phyloP scores from a whole-genome alignment of 345 rosid genomes.

The Linum usitatissimum region DNA sequence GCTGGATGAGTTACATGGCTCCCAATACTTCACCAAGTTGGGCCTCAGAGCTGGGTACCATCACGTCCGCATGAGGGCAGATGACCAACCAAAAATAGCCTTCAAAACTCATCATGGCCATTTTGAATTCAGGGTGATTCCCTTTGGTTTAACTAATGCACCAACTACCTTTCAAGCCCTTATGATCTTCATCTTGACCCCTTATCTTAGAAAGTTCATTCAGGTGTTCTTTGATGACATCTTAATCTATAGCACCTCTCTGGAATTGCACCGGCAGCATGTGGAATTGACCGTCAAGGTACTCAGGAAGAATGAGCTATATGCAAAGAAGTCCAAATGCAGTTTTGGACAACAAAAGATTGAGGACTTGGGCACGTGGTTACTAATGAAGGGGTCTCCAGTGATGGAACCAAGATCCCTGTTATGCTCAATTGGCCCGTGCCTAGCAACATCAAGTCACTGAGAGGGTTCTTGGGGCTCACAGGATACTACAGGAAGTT shows the following conservation, averaged over 20 bases:
- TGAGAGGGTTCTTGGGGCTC: neutral
- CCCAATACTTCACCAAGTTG: neutral
- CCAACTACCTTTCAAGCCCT: neutral
- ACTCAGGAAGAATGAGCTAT: neutral
- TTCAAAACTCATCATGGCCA: neutral
- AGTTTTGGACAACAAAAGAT: neutral
- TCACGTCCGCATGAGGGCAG: neutral
- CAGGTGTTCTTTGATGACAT: neutral
- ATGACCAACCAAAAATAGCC: neutral
- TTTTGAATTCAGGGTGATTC: neutral
- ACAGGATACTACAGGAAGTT: neutral
- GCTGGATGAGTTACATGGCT: neutral
- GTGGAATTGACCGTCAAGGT: neutral
- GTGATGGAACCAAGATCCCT: neutral
- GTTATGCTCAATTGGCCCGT: neutral
- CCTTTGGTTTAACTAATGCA: neutral
- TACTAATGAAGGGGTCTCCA: neutral
- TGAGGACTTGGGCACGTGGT: neutral
- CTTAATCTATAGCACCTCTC: neutral
- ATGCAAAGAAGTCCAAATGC: neutral
- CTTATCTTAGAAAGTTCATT: neutral
- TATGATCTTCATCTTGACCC: neutral
- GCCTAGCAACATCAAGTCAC: neutral
- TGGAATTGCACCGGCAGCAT: neutral
- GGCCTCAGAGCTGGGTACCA: too few relatives aligned